These are phyloP conservation scores for Aspergillus sp. DNA, from an alignment of 2,329 filamentous ascomycete species.

Conservation along the genomic window DNA sequence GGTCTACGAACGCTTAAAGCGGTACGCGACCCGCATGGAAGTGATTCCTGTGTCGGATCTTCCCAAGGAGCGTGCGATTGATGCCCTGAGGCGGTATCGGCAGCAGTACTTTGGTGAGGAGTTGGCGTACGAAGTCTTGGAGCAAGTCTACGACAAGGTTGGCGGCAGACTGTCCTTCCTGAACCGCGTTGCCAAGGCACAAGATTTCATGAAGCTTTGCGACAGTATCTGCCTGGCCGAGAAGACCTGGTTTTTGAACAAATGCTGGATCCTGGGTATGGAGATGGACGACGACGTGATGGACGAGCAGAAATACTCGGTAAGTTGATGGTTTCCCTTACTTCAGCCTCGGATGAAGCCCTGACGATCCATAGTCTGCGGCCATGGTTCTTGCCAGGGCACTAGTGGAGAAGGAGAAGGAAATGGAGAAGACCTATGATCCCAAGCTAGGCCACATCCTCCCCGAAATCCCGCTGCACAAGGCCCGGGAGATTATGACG, in stretches of 20 bases:
- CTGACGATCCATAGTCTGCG: conserved; percentile 59
- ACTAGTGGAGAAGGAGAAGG: conserved; percentile 77
- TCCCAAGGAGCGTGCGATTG: conserved; percentile 72
- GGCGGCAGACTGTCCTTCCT: conserved; percentile 87
- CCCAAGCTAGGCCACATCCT: conserved; percentile 68
- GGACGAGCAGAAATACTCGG: conserved; percentile 94
- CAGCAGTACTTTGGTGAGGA: conserved; percentile 70
- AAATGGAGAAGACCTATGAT: conserved; percentile 63
- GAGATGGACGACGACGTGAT: conserved; percentile 97
- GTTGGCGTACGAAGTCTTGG: conserved; percentile 54
- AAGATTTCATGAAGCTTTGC: conserved; percentile 77
- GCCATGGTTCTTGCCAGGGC: conserved; percentile 92
- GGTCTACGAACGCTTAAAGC: conserved; percentile 94
- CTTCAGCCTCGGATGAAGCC: neutral
- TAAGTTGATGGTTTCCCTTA: conserved; percentile 46
- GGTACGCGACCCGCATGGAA: conserved; percentile 91
- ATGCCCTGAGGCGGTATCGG: conserved; percentile 77
- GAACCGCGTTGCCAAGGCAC: conserved; percentile 82
- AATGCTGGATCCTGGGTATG: conserved; percentile 72
- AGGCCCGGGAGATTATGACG: conserved; percentile 90
- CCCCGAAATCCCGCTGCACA: conserved; percentile 76
- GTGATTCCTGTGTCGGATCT: conserved; percentile 84
- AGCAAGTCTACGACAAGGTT: conserved; percentile 80
- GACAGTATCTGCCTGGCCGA: conserved; percentile 68
- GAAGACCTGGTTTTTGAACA: conserved; percentile 77